phyloP scores from a whole-genome alignment of 768 basidiomycete genomes.

The Serendipita sp. region DNA sequence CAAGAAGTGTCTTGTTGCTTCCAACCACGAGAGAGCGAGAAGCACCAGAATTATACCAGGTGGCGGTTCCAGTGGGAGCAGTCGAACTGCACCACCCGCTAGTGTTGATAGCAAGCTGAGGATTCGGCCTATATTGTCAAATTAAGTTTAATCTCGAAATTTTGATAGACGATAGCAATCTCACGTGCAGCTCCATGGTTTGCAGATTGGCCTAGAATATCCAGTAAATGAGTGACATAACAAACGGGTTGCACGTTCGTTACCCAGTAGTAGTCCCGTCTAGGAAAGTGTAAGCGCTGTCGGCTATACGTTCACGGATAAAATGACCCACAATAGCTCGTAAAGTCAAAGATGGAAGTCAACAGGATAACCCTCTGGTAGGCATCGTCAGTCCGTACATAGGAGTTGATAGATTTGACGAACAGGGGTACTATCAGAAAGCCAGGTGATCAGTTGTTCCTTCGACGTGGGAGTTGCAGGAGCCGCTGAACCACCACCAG shows the following conservation, averaged over 20 bases:
- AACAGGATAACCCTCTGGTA: neutral
- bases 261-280: neutral
- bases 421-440: neutral
- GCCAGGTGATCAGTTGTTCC: slow-evolving; percentile 3
- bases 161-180: neutral
- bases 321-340: neutral
- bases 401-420: neutral
- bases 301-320: neutral
- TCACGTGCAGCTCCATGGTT: slow-evolving; percentile 6
- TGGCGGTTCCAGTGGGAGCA: neutral
- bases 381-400: neutral
- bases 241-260: neutral
- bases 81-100: neutral
- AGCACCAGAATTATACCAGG: neutral
- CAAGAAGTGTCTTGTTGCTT: slow-evolving; percentile 7
- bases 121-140: neutral
- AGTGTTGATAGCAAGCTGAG: slow-evolving; percentile 3
- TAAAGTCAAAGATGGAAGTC: slow-evolving; percentile 4
- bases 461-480: slow-evolving; percentile 3
- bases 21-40: neutral
- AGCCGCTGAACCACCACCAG: slow-evolving; percentile 3
- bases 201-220: neutral
- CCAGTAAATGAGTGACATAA: neutral
- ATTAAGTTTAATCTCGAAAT: neutral
- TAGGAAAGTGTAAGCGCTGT: neutral